Base-by-base conservation (phyloP, 2,329 filamentous ascomycete species). In the Dothidotthia symphoricarpi region DNA sequence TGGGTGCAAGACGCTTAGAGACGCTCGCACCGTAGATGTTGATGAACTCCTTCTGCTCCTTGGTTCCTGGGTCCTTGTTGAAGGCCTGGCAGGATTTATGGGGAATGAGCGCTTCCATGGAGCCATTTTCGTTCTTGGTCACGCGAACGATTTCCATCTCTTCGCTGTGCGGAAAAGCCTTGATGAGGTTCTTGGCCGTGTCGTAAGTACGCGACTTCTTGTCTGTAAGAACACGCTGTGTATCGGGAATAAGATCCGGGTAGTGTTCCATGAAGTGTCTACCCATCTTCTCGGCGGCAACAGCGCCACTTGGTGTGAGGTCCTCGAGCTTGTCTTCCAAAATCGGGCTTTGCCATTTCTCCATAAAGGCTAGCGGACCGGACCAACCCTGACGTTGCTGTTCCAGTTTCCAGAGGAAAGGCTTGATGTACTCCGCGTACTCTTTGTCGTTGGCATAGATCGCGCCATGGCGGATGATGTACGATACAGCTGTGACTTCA, bases 271-370 rank as follows among this genome's bases (percentile, higher is more conserved):
- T 66, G 36, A 85, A 78, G 8, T 81, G 77, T 30, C 69, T 70
- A n/a, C 81, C 80, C 8, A 80, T 75, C 16, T 74, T 69, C 22
- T 78, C 80, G 25, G 83, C 62, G 7, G 80, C 68, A 40, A 78
- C 76, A 0, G 57, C 58, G 16, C 58, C 58, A 9, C 51, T 55
- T 2, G 57, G 57, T 10, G 57, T 59, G 33, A 60, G 37, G 10
- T 60, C 51, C 24, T 60, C 55, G 3, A 73, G 63, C 47, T 78
- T 77, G 10, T 76, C 73, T 15, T 78, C 68, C 31, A 65, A 72
- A 28, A 82, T 66, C 2, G 81, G 81, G 0, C 75, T 67, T 8
- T 69, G 67, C 80, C 80, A 84, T 19, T 66, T 67, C 2, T 67
- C 62, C 34, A 83, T 66, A 50, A 84, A 84, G 34, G 69, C 72